Evolutionary conservation across 202 grass and related monocot genomes (phyloP).

Genomic region (Dendrocalamus latiflorus): DNA sequence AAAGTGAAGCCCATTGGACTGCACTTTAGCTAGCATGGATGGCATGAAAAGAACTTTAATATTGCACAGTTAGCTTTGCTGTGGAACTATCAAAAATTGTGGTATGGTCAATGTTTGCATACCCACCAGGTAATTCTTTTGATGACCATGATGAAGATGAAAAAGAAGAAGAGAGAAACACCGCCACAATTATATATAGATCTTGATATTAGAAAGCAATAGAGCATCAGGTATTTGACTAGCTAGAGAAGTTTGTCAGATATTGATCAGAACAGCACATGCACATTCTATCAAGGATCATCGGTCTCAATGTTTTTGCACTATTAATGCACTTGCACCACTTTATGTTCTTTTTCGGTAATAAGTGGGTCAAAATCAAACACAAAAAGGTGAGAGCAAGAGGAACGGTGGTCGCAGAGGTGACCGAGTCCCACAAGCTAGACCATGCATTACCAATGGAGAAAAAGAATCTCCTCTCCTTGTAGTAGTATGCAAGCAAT

Average conservation of each 20-base stretch:
- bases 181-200: not conserved
- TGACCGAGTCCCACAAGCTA: slow-evolving; percentile 46
- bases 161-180: not conserved
- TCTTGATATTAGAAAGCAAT: not conserved
- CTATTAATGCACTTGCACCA: not conserved
- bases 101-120: not conserved
- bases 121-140: not conserved
- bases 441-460: slow-evolving; percentile 2
- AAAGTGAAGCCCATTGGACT: not conserved
- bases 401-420: slow-evolving; percentile 2
- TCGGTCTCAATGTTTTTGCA: not conserved
- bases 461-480: slow-evolving; percentile 34
- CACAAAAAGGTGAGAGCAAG: slow-evolving; percentile 15
- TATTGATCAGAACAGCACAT: not conserved
- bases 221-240: slow-evolving; percentile 23
- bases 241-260: not conserved
- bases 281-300: slow-evolving; percentile 10
- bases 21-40: not conserved
- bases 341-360: not conserved
- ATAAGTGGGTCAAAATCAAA: slow-evolving; percentile 45
- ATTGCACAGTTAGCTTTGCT: not conserved
- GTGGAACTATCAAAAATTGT: not conserved
- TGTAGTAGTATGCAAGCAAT: slow-evolving; percentile 15
- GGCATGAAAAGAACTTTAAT: not conserved
- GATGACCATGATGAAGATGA: not conserved